Evolutionary conservation across 1,139 yeast genomes (phyloP), one percentile per base, ranked within the genome.

Genomic region (Geotrichum citri-aurantii): DNA sequence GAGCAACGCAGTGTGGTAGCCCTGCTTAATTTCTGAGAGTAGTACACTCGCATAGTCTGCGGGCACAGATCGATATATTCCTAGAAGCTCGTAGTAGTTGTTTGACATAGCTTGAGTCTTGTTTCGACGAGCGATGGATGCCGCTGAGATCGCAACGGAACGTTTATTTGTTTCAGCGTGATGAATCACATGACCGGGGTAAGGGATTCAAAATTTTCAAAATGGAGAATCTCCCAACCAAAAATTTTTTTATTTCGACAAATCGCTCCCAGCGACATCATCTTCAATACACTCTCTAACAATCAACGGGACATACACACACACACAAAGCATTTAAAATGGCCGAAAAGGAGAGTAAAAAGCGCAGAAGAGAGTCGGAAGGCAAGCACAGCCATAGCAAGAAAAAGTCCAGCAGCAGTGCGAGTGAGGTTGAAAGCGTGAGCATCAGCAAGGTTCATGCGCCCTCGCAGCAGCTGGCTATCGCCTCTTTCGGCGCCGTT

Each of bases 401-500:
- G 42, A 23, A 29, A 33, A 49, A 21, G 52, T 23, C 56, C n/a
- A 21, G 29, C 49, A 48, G 27, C 50, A 48, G 50, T 14, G 3
- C 17, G 7, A 14, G 42, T 14, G 42, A 11, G 42, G 42, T 52
- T 6, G 59, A 59, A 17, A 50, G 42, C 11, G 58, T 55, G 42
- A 48, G 37, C n/a, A 51, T 57, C 37, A 19, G 47, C 29, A 48
- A 46, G 47, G 57, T 53, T 19, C 58, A 52, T 37, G 52, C 11
- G 27, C 55, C 27, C 37, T 49, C 44, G 31, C 51, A 56, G 5
- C 51, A 58, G n/a, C 37, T 59, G 3, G 64, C 66, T 5, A 77
- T 79, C 2, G 74, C 76, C 10, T 86, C 88, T 67, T 86, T 90
- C 77, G 88, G 88, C 67, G 96, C 96, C 3, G 77, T 88, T 56